A percentile compares a stretch with the other conserved stretches of the same genome.
phyloP scores from a whole-genome alignment of 192 early-diverging fungal species.

The Podila verticillata region DNA sequence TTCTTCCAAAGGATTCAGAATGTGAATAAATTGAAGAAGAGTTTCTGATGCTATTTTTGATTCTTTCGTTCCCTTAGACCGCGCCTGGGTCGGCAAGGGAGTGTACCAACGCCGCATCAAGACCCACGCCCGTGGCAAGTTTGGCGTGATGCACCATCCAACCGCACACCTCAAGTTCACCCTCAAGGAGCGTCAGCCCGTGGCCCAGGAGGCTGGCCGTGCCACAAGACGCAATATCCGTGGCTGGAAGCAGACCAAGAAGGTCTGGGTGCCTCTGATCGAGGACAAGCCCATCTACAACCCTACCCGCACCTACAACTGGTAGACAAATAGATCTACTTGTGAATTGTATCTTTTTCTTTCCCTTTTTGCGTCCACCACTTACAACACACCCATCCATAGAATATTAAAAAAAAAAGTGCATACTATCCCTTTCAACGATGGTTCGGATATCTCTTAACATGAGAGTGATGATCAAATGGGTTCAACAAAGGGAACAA shows the following conservation, averaged over 20 bases:
- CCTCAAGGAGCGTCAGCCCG: constrained; percentile 68
- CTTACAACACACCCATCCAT: no score
- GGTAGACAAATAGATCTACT: constrained; percentile 54
- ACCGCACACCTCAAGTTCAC: constrained; percentile 84
- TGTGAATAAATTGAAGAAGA: background rate
- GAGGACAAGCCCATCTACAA: constrained; percentile 81
- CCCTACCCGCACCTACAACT: constrained; percentile 76
- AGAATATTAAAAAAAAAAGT: no score
- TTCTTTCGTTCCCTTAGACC: constrained; percentile 51
- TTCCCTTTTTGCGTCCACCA: no score
- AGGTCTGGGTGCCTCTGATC: constrained; percentile 75
- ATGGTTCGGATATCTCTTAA: no score
- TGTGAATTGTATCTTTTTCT: background rate
- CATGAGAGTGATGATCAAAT: no score
- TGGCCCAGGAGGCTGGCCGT: constrained; percentile 38
- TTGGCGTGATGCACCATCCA: constrained; percentile 80
- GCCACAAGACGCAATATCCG: constrained; percentile 61
- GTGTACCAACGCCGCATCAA: constrained; percentile 76
- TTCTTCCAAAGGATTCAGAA: no score
- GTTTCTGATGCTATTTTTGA: background rate
- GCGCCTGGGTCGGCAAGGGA: constrained; percentile 91
- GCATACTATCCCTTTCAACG: no score
- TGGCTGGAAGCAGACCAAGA: constrained; percentile 72
- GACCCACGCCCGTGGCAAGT: constrained; percentile 80
- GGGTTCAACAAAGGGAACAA: no score